Conservation (phyloP, 352 stramenopile species). For the Globisporangium heterothallicum region DNA sequence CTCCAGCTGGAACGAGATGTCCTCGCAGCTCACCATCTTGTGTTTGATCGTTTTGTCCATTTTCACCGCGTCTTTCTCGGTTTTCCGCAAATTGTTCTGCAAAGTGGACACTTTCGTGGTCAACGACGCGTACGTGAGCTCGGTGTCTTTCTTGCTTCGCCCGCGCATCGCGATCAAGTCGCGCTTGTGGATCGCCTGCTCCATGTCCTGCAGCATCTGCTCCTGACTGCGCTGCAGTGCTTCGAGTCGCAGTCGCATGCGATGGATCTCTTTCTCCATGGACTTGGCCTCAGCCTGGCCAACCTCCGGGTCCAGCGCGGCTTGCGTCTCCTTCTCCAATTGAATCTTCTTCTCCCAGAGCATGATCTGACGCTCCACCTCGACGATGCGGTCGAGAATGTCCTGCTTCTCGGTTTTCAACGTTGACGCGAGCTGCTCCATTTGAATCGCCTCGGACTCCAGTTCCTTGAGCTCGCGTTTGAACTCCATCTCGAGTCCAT, state of each 20-base stretch:
- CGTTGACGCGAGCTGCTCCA: slow-evolving; percentile 67
- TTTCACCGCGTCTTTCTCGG: slow-evolving; percentile 48
- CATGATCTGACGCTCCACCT: slow-evolving; percentile 91
- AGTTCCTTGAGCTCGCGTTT: slow-evolving; percentile 89
- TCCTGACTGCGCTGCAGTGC: slow-evolving; percentile 89
- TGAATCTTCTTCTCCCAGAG: slow-evolving; percentile 97
- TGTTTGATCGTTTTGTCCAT: slow-evolving; percentile 67
- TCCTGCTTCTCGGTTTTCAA: slow-evolving; percentile 85
- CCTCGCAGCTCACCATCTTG: slow-evolving; percentile 52
- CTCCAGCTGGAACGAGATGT: slow-evolving; percentile 72
- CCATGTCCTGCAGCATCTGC: slow-evolving; percentile 92
- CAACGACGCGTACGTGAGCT: slow-evolving; percentile 80
- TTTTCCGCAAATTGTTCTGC: slow-evolving; percentile 67
- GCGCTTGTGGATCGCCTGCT: slow-evolving; percentile 90
- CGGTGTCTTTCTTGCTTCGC: slow-evolving; percentile 69
- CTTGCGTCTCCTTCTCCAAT: slow-evolving; percentile 94
- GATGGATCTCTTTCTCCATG: slow-evolving; percentile 96
- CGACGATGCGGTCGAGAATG: slow-evolving; percentile 86
- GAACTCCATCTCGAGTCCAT: slow-evolving; percentile 88
- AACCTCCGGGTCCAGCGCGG: slow-evolving; percentile 89
- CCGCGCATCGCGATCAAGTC: slow-evolving; percentile 90
- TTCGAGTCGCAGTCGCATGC: slow-evolving; percentile 92
- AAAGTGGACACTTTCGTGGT: slow-evolving; percentile 82
- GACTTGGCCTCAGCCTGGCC: slow-evolving; percentile 85
- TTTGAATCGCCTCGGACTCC: slow-evolving; percentile 63